Conservation (phyloP, 2,329 filamentous ascomycete species). For the Aspergillus neotritici region DNA sequence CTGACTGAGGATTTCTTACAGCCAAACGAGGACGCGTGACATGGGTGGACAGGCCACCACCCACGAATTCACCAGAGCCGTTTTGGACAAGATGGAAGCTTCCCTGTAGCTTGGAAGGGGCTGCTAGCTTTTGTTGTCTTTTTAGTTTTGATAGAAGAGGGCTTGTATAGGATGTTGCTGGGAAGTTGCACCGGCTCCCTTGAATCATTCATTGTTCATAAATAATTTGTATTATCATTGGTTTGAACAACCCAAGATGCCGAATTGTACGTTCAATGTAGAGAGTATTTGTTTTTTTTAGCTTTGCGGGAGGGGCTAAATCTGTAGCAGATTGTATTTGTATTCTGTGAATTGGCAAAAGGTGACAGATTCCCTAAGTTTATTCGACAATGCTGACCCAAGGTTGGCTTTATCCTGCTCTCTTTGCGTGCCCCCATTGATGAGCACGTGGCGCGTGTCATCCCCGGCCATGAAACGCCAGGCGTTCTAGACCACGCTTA, state of each 20-base stretch:
- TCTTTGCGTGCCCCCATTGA: background rate
- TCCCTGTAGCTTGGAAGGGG: slow-evolving; percentile 46
- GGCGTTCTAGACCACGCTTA: too few relatives aligned
- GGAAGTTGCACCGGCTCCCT: slow-evolving; percentile 9
- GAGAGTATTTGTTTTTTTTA: slow-evolving; percentile 7
- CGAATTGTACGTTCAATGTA: slow-evolving; percentile 9
- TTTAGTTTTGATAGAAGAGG: slow-evolving; percentile 17
- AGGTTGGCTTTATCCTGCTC: too few relatives aligned
- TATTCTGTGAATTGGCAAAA: too few relatives aligned
- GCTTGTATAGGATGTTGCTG: slow-evolving; percentile 13
- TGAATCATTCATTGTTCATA: slow-evolving; percentile 16
- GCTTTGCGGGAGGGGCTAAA: background rate
- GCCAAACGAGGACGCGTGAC: slow-evolving; percentile 82
- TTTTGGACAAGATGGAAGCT: slow-evolving; percentile 90
- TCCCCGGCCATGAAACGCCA: too few relatives aligned
- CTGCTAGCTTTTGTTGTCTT: slow-evolving; percentile 12
- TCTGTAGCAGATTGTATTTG: background rate
- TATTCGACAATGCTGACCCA: too few relatives aligned
- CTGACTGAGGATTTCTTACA: slow-evolving; percentile 32
- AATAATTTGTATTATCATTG: slow-evolving; percentile 26
- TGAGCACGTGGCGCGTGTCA: too few relatives aligned
- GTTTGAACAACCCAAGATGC: slow-evolving; percentile 19
- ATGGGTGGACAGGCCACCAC: slow-evolving; percentile 91
- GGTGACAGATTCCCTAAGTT: too few relatives aligned
- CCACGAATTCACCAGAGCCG: slow-evolving; percentile 89